Percentiles rank a stretch among this genome's conserved stretches.
phyloP scores from a whole-genome alignment of 306 rosid species.

The Quillaja saponaria region DNA sequence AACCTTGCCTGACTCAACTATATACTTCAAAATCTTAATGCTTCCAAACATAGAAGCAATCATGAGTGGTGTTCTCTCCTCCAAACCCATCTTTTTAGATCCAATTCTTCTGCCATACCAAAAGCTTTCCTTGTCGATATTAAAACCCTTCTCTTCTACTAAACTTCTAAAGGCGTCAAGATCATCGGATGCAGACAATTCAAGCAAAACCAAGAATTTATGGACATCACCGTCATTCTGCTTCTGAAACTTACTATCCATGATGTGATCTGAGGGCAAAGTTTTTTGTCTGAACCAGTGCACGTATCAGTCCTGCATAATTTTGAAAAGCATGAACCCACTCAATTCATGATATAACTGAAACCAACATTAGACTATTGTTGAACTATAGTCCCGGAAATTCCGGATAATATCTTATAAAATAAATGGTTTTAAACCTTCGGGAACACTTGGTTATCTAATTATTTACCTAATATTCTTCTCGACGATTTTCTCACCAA shows the following conservation, averaged over 20 bases:
- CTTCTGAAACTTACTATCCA: conserved; percentile 68
- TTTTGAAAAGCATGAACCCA: conserved; percentile 18
- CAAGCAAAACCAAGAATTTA: conserved; percentile 62
- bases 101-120: conserved; percentile 96
- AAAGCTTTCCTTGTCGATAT: conserved; percentile 59
- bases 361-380: background rate
- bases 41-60: conserved; percentile 92
- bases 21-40: conserved; percentile 59
- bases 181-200: conserved; percentile 80
- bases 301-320: conserved; percentile 80
- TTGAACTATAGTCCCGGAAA: background rate
- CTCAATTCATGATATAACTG: conserved; percentile 6
- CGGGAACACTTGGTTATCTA: background rate
- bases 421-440: conserved; percentile 4
- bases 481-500: conserved; percentile 1
- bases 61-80: conserved; percentile 89
- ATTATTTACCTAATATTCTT: background rate
- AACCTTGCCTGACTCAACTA: conserved; percentile 55
- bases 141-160: conserved; percentile 69
- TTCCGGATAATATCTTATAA: conserved; percentile 14
- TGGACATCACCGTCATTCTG: conserved; percentile 37
- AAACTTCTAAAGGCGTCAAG: conserved; percentile 60
- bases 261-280: conserved; percentile 43
- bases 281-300: conserved; percentile 58
- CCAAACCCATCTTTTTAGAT: conserved; percentile 86